Evolutionary conservation across 2,329 filamentous ascomycete genomes (phyloP).

Genomic region (Lasiodiplodia sp.): DNA sequence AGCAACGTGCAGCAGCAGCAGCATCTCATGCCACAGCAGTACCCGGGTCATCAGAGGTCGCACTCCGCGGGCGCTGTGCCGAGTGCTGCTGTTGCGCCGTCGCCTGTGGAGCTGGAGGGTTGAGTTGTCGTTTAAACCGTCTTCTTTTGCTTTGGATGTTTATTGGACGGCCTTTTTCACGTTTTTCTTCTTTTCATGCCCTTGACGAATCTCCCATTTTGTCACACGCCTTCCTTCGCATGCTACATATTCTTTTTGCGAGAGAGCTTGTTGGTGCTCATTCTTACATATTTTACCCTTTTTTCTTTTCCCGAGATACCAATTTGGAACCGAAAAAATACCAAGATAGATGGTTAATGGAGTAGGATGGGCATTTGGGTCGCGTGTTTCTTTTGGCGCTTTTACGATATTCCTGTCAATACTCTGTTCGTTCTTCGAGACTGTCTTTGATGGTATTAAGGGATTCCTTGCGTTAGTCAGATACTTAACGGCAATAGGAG

Average conservation of each 20-base stretch:
- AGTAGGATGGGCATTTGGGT: not conserved
- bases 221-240: not conserved
- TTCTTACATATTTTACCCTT: not conserved
- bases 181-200: too few relatives aligned
- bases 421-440: too few relatives aligned
- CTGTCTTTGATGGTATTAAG: too few relatives aligned
- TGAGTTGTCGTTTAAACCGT: not conserved
- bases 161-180: too few relatives aligned
- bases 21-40: not conserved
- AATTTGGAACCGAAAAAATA: not conserved
- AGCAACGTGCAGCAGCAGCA: not conserved
- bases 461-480: too few relatives aligned
- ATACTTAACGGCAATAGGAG: too few relatives aligned
- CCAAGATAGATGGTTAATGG: not conserved
- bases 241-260: not conserved
- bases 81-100: not conserved
- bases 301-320: not conserved
- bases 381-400: too few relatives aligned
- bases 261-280: not conserved
- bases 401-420: too few relatives aligned
- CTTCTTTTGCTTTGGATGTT: too few relatives aligned
- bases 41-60: not conserved
- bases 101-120: constrained; percentile 1
- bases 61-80: not conserved
- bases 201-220: not conserved